A percentile compares a stretch with the other conserved stretches of the same genome.
These are phyloP conservation scores for Cylindrodendrum hubeiense DNA, from an alignment of 2,329 filamentous ascomycete genomes.

Conservation along the genomic window DNA sequence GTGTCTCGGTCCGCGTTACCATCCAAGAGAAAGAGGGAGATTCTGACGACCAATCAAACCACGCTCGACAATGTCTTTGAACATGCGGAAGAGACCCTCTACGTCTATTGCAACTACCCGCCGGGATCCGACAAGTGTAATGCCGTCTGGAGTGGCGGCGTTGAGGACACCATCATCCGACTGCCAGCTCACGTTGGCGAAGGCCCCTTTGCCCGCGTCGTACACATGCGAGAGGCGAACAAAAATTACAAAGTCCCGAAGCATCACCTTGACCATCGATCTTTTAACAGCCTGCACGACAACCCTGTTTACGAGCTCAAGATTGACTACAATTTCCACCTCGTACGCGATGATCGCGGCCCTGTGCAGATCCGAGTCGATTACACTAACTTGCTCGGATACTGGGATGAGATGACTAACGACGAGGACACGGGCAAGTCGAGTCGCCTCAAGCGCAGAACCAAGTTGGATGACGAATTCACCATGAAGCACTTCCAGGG, in stretches of 20 bases:
- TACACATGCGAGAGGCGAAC: too few relatives aligned
- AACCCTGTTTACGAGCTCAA: slow-evolving; percentile 47
- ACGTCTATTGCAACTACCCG: slow-evolving; percentile 47
- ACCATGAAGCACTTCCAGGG: not conserved
- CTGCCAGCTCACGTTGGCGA: slow-evolving; percentile 42
- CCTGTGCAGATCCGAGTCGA: slow-evolving; percentile 49
- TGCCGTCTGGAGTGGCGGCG: slow-evolving; percentile 32
- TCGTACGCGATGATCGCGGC: slow-evolving; percentile 39
- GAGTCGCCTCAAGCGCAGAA: too few relatives aligned
- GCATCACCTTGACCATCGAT: too few relatives aligned
- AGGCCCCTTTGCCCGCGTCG: slow-evolving; percentile 42
- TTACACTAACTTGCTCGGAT: slow-evolving; percentile 48
- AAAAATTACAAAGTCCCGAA: too few relatives aligned
- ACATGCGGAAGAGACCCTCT: slow-evolving; percentile 40
- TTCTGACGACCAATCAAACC: slow-evolving; percentile 44
- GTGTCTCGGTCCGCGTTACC: slow-evolving; percentile 21
- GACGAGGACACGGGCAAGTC: too few relatives aligned
- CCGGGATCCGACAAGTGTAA: slow-evolving; percentile 33
- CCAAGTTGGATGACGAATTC: too few relatives aligned
- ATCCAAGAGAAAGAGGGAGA: slow-evolving; percentile 14
- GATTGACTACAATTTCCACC: slow-evolving; percentile 49
- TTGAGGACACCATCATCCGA: slow-evolving; percentile 41
- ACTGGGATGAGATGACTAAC: slow-evolving; percentile 47
- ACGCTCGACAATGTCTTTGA: slow-evolving; percentile 43
- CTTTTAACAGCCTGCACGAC: too few relatives aligned